Base-by-base conservation (phyloP, 768 basidiomycete genomes). In the Bullera alba region DNA sequence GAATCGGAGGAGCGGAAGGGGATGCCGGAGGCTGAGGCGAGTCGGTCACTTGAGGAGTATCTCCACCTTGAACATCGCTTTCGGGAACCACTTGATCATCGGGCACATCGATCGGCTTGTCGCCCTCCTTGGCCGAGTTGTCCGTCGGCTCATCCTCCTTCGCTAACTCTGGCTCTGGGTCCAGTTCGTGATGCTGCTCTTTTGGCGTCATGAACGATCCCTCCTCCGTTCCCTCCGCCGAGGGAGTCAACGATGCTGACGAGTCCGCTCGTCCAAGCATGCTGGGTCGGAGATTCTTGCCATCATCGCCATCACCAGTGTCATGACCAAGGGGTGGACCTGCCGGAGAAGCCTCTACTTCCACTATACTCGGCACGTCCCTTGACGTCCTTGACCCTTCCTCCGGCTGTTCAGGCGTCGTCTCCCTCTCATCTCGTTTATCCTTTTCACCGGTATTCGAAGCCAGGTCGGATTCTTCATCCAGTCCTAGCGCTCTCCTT, bases 131-230 rank as follows among this genome's bases (percentile, higher is more conserved):
- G 60, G 63, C 3, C 28, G 47, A 17, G 29, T n/a, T n/a, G 23
- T 17, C 28, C 8, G 16, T 14, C 30, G 39, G 32, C 15, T 37
- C 35, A 19, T 38, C 41, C 12, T 46, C 35, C 26, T 42, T 49
- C 38, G 35, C 23, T 14, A n/a, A 12, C 22, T 19, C 3, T 2
- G 47, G 17, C 3, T 50, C 42, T 16, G 55, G 39, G 1, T 52
- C 44, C 22, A 67, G 42, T 5, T 60, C 59, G 14, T 45, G 26
- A 22, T 45, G 44, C 3, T 35, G 46, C 14, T 57, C 59, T 47
- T 61, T 58, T 0, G 65, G 65, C 22, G 65, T 67, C 14, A 51
- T 57, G 49, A 67, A 67, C 4, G 29, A 27, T 15, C 50, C 54
- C 19, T 56, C 57, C 29, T 58, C 59, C 6, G 50, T 57, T 4